Evolutionary conservation across 345 rosid genomes (phyloP).

Genomic region (Sisymbrium irio): DNA sequence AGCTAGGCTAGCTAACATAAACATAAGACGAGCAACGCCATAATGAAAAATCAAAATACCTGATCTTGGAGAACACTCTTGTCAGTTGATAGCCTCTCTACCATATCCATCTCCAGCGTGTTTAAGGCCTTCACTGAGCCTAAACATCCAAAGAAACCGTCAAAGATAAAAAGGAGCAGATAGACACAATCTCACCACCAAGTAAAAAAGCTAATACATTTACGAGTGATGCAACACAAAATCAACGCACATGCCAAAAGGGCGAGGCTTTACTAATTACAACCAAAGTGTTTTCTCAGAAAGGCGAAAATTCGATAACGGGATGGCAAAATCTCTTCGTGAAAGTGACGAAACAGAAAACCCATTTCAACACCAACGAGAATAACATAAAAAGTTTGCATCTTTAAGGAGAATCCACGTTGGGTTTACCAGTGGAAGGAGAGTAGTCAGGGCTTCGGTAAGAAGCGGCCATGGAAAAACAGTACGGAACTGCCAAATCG

Average conservation of each 20-base stretch:
- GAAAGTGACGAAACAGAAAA: background rate
- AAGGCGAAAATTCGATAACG: background rate
- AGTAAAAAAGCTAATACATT: background rate
- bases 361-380: background rate
- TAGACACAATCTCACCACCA: background rate
- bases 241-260: background rate
- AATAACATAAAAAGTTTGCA: background rate
- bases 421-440: slow-evolving; percentile 22
- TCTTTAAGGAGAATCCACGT: background rate
- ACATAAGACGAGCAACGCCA: background rate
- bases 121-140: slow-evolving; percentile 8
- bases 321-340: background rate
- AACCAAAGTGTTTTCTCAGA: background rate
- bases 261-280: slow-evolving; percentile 8
- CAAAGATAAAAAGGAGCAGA: background rate
- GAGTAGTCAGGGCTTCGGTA: slow-evolving; percentile 7
- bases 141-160: background rate
- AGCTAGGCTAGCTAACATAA: slow-evolving; percentile 1
- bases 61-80: slow-evolving; percentile 21
- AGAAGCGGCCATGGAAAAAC: slow-evolving; percentile 29
- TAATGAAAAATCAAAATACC: background rate
- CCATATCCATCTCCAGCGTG: slow-evolving; percentile 3
- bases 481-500: slow-evolving; percentile 2
- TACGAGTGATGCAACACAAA: background rate
- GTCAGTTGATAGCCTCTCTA: slow-evolving; percentile 9